Conservation (phyloP, 2,329 filamentous ascomycete species). For the Metarhizium album region DNA sequence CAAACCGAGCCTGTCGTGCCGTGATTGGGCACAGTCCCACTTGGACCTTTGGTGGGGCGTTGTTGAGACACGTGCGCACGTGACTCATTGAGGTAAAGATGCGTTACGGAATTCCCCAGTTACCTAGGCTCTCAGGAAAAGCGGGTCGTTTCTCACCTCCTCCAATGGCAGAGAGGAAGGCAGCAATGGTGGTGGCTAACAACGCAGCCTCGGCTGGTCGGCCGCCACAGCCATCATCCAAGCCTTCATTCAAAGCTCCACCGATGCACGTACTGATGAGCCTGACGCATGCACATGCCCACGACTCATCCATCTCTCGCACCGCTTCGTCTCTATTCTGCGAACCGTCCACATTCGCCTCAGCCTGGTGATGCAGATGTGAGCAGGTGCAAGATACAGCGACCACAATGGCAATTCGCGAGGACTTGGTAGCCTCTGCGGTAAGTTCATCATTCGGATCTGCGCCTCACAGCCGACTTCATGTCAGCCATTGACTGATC, state of each 20-base stretch:
- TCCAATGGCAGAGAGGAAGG: neutral
- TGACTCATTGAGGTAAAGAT: slow-evolving; percentile 8
- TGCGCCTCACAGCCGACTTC: neutral
- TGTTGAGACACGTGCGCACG: slow-evolving; percentile 9
- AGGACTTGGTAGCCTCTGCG: slow-evolving; percentile 82
- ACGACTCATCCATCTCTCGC: slow-evolving; percentile 12
- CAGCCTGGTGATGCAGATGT: slow-evolving; percentile 14
- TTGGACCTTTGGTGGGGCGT: neutral
- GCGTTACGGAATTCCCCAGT: neutral
- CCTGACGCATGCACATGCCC: slow-evolving; percentile 12
- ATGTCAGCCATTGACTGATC: neutral
- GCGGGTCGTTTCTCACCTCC: neutral
- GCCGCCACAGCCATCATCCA: neutral
- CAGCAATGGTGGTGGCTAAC: neutral
- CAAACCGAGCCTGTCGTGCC: slow-evolving; percentile 17
- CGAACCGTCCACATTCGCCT: slow-evolving; percentile 1
- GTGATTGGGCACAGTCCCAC: slow-evolving; percentile 16
- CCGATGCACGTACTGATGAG: slow-evolving; percentile 9
- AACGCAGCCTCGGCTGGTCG: neutral
- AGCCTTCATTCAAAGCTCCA: slow-evolving; percentile 2
- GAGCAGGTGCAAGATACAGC: slow-evolving; percentile 9
- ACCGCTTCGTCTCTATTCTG: slow-evolving; percentile 1
- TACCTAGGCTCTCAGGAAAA: neutral
- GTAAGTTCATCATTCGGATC: slow-evolving; percentile 29
- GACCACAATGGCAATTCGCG: slow-evolving; percentile 67